These are phyloP conservation scores for Fusarium begoniae DNA, from an alignment of 2,329 filamentous ascomycete genomes.

Conservation along the genomic window DNA sequence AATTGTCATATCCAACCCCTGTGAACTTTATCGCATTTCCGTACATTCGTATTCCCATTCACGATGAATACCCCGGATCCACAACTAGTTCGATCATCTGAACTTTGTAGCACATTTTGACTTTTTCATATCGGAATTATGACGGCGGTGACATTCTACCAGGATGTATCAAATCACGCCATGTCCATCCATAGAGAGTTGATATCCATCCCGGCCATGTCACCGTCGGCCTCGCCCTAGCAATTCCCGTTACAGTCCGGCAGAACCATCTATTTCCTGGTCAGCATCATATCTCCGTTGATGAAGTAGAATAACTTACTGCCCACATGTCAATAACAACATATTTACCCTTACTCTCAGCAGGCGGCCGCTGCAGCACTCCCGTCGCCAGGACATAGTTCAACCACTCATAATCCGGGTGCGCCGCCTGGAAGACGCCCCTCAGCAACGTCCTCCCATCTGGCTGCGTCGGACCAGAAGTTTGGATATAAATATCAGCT, in stretches of 20 bases:
- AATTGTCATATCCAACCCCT: background rate
- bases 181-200: background rate
- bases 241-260: constrained; percentile 8
- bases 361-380: constrained; percentile 16
- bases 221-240: background rate
- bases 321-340: constrained; percentile 41
- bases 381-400: constrained; percentile 47
- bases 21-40: background rate
- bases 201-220: background rate
- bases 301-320: background rate
- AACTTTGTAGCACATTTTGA: background rate
- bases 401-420: constrained; percentile 50
- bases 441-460: constrained; percentile 41
- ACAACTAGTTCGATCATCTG: background rate
- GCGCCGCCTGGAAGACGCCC: constrained; percentile 49
- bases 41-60: background rate
- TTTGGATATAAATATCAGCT: constrained; percentile 49
- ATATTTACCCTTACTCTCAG: constrained; percentile 28
- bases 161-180: background rate
- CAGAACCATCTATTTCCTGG: constrained; percentile 15
- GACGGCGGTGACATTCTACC: background rate
- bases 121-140: background rate
- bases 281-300: background rate
- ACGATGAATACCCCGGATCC: background rate
- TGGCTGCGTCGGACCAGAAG: constrained; percentile 48